Conservation (phyloP, 768 basidiomycete species). For the button mushroom (Agaricus bisporus) region DNA sequence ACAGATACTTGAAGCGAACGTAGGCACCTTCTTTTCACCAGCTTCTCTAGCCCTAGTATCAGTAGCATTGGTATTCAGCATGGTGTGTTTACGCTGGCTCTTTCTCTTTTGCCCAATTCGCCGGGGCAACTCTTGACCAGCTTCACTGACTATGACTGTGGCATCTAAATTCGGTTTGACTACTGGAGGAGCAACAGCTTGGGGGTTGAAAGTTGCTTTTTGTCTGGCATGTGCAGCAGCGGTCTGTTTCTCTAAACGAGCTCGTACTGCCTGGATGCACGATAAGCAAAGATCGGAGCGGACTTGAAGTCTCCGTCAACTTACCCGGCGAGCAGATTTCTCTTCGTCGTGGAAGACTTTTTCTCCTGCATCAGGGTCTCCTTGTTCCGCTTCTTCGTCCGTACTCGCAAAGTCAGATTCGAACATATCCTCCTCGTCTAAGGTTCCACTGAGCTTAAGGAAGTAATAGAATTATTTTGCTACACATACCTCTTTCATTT, state of each 20-base stretch:
- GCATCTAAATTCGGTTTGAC: slow-evolving; percentile 21
- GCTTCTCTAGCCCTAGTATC: slow-evolving; percentile 59
- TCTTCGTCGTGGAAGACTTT: slow-evolving; percentile 57
- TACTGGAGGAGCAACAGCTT: slow-evolving; percentile 24
- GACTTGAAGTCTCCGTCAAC: background rate
- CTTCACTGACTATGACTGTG: slow-evolving; percentile 5
- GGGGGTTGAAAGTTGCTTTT: slow-evolving; percentile 62
- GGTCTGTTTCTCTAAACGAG: slow-evolving; percentile 54
- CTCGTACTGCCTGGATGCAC: slow-evolving; percentile 41
- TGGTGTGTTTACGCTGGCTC: slow-evolving; percentile 61
- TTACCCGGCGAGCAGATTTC: slow-evolving; percentile 41
- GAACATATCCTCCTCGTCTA: slow-evolving; percentile 79
- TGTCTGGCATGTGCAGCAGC: slow-evolving; percentile 64
- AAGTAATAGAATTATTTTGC: background rate
- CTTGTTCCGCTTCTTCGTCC: slow-evolving; percentile 58
- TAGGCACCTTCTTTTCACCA: slow-evolving; percentile 52
- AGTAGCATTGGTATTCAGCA: slow-evolving; percentile 66
- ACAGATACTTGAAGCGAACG: background rate
- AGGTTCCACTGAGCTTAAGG: slow-evolving; percentile 11
- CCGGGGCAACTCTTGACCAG: background rate
- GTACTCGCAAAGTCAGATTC: slow-evolving; percentile 85
- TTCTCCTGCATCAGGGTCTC: slow-evolving; percentile 47
- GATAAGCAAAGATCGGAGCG: background rate
- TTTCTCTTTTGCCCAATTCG: slow-evolving; percentile 34
- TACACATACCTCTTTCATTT: slow-evolving; percentile 48